Conservation (phyloP, 805 yeast species). For the Ogataea methanolica region DNA sequence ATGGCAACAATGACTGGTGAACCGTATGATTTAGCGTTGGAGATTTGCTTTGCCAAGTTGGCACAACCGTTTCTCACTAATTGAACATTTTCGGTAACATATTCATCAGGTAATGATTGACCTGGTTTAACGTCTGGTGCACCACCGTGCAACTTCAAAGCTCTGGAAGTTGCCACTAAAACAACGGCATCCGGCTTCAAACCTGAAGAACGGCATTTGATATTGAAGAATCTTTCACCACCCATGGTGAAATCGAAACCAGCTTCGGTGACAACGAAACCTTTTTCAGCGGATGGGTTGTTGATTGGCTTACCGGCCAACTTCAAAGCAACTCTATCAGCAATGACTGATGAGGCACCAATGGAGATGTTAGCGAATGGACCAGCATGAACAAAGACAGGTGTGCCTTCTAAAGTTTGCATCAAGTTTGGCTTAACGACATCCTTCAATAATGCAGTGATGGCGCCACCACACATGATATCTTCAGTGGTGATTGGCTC, state of each 20-base stretch:
- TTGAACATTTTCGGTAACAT: constrained; percentile 66
- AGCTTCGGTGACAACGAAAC: constrained; percentile 82
- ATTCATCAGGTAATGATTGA: constrained; percentile 69
- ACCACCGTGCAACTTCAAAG: constrained; percentile 83
- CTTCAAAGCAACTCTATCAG: constrained; percentile 78
- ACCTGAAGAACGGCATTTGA: constrained; percentile 80
- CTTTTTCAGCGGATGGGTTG: constrained; percentile 41
- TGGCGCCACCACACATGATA: constrained; percentile 82
- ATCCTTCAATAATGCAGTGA: constrained; percentile 75
- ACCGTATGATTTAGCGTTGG: constrained; percentile 67
- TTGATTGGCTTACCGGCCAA: constrained; percentile 51
- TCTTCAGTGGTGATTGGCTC: constrained; percentile 80
- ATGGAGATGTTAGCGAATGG: constrained; percentile 86
- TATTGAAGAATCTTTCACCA: constrained; percentile 81
- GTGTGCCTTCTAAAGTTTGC: constrained; percentile 88
- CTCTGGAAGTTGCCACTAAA: constrained; percentile 80
- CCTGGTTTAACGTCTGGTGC: constrained; percentile 88
- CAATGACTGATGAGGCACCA: constrained; percentile 80
- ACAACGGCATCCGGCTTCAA: constrained; percentile 73
- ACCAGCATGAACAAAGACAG: constrained; percentile 84
- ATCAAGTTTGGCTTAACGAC: constrained; percentile 80
- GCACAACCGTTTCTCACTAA: constrained; percentile 66
- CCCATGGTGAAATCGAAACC: constrained; percentile 92
- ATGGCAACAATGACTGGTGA: constrained; percentile 80
- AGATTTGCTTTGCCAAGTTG: constrained; percentile 72